Conservation (phyloP, 2,329 filamentous ascomycete species). For the Raffaelea albimanens region DNA sequence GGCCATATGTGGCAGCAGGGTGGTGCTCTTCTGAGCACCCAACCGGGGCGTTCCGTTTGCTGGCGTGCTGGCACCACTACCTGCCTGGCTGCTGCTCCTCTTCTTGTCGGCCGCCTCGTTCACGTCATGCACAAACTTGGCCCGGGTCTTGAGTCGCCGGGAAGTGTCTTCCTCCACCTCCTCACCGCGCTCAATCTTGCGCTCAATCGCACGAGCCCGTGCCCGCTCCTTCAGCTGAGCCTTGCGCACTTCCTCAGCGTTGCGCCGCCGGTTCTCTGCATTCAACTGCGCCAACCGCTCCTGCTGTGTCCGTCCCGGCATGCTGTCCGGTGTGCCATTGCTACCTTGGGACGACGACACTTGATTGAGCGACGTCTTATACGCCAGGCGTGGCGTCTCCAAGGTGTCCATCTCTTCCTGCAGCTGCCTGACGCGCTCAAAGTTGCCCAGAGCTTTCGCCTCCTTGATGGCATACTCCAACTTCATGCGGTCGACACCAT, state of each 20-base stretch:
- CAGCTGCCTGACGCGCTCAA: constrained; percentile 42
- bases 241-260: constrained; percentile 82
- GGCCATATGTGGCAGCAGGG: constrained; percentile 42
- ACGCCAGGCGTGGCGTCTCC: constrained; percentile 63
- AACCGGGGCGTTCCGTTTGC: constrained; percentile 39
- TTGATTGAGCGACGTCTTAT: constrained; percentile 52
- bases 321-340: no score
- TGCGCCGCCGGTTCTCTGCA: constrained; percentile 70
- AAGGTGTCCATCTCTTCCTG: constrained; percentile 54
- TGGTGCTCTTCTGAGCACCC: constrained; percentile 29
- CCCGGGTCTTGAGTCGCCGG: constrained; percentile 55
- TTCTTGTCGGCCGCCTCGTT: constrained; percentile 38
- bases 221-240: constrained; percentile 77
- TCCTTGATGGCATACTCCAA: constrained; percentile 56
- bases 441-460: constrained; percentile 55
- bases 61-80: constrained; percentile 40
- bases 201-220: constrained; percentile 49
- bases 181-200: constrained; percentile 55
- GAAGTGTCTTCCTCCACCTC: constrained; percentile 47
- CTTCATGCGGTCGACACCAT: constrained; percentile 57
- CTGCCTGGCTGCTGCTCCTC: constrained; percentile 30
- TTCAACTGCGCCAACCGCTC: constrained; percentile 80
- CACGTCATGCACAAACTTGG: constrained; percentile 59
- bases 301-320: constrained; percentile 49
- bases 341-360: constrained; percentile 19